A percentile compares a stretch with the other conserved stretches of the same genome.
These are phyloP conservation scores for Fusarium citri DNA, from an alignment of 2,329 filamentous ascomycete species.

Conservation along the genomic window DNA sequence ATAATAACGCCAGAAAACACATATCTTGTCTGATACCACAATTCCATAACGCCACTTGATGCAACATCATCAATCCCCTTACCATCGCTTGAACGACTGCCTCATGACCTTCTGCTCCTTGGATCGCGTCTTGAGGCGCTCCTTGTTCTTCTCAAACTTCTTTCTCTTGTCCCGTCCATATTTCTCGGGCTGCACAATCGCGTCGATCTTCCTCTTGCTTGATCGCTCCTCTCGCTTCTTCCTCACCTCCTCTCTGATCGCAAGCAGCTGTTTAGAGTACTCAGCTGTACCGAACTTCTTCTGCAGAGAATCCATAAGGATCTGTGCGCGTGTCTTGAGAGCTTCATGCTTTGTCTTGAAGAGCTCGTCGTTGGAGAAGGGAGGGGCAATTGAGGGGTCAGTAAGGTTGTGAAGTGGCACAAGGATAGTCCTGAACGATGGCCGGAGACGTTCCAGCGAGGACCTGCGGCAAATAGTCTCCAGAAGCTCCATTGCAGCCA, in stretches of 20 bases:
- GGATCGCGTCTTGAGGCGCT: conserved; percentile 82
- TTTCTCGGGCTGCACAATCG: conserved; percentile 83
- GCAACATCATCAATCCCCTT: conserved; percentile 30
- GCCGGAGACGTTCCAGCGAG: conserved; percentile 65
- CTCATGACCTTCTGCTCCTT: conserved; percentile 77
- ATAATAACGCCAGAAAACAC: conserved; percentile 35
- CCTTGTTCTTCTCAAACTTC: conserved; percentile 86
- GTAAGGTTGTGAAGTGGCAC: conserved; percentile 82
- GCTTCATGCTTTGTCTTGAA: conserved; percentile 78
- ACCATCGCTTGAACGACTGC: conserved; percentile 72
- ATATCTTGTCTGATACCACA: conserved; percentile 20
- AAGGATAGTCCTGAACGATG: conserved; percentile 71
- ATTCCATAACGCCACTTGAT: conserved; percentile 47
- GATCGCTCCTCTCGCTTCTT: conserved; percentile 78
- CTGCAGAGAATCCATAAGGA: conserved; percentile 85
- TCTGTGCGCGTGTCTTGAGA: conserved; percentile 77
- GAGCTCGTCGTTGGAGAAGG: conserved; percentile 75
- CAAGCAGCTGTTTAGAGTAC: conserved; percentile 79
- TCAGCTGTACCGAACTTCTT: conserved; percentile 83
- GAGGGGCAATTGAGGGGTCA: conserved; percentile 78
- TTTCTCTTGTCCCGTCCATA: conserved; percentile 82
- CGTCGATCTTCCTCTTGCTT: conserved; percentile 89
- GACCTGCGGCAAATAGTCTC: conserved; percentile 75
- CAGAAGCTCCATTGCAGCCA: conserved; percentile 79
- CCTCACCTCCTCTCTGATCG: conserved; percentile 78